Evolutionary conservation across 805 yeast species (phyloP), one percentile per base, ranked within the genome.

Genomic region (Saturnispora silvae): DNA sequence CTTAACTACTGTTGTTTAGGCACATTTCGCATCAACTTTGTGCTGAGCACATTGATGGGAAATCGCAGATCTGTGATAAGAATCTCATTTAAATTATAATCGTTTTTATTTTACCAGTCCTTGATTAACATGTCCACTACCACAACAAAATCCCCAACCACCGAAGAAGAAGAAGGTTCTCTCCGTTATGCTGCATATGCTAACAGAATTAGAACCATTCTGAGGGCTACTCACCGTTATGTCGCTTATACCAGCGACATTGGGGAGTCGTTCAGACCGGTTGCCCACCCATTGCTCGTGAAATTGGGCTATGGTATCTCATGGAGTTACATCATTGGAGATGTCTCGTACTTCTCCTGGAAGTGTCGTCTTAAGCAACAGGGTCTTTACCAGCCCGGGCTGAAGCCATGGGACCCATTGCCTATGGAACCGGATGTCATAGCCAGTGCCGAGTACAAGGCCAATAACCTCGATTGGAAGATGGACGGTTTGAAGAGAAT

Each of bases 191-290:
- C 89, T 4, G 94, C 89, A 7, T 82, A 82, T 55, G 86, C 87
- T 43, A 77, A 77, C 54, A 61, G 94, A 49, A 52, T 80, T 33
- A 64, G 86, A 53, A 80, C 86, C 7, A 76, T 82, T 41, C 63
- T 81, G 33, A 47, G 67, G 35, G 84, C 92, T 5, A 72, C 87
- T 13, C 89, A 80, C 52, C 61, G 94, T 49, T 83, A 82, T 50
- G 83, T 82, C 19, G 94, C 94, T 1, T 82, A 83, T 57, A 81
- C 94, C 2, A 79, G 87, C 0, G 94, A 82, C 53, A 75, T 82
- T 48, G 94, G 94, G 23, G 94, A 82, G 52, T 78, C 87, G 9
- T 83, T 82, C 60, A 67, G 94, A 37, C 92, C 92, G 1, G 78
- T 82, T 9, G 87, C 83, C 4, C 78, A 75, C 48, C 86, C 87